Base-by-base conservation (phyloP, 257 asterid species). In the Parsonsia alboflavescens region DNA sequence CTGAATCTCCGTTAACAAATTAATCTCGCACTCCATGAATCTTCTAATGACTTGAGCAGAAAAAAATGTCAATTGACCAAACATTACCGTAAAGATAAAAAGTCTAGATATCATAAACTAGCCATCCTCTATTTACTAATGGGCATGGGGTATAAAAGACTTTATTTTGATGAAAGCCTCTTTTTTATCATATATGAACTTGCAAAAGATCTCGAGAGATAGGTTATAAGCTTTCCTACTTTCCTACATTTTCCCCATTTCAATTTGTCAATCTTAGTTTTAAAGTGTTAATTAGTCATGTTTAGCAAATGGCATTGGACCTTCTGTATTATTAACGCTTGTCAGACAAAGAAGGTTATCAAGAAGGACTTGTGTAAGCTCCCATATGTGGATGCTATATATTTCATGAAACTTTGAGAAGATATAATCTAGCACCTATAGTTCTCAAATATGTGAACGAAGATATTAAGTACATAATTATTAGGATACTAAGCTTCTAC, bases 321-420 rank as follows among this genome's bases (percentile, higher is more conserved):
- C 84, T 52, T 39, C 79, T 93, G 64, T 72, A 78, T 63, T 69
- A 78, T 76, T 76, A 77, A 77, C 11, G 90, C 83, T 36, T 92
- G 97, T 77, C 96, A 96, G 73, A 8, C 36, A 10, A 65, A 76
- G 54, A 82, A 77, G 72, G 79, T 92, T 44, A 83, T 86, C 0
- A 97, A 94, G 82, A 93, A 88, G 77, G 85, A 94, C 41, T 33
- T 94, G 68, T 83, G 89, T 77, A 80, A 85, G 68, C 88, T 90
- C 73, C 96, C 97, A 10, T 94, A 88, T 85, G 78, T 94, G 61
- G 71, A 91, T 30, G 96, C 93, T n/a, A 81, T 94, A 33, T 33
- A 70, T 94, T 94, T 79, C 97, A 94, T 21, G 97, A 94, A 84
- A 92, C 96, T 2, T 30, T 92, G 86, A 84, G 99, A 73, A 83